phyloP scores from a whole-genome alignment of 345 rosid species.

The Turritis glabra region DNA sequence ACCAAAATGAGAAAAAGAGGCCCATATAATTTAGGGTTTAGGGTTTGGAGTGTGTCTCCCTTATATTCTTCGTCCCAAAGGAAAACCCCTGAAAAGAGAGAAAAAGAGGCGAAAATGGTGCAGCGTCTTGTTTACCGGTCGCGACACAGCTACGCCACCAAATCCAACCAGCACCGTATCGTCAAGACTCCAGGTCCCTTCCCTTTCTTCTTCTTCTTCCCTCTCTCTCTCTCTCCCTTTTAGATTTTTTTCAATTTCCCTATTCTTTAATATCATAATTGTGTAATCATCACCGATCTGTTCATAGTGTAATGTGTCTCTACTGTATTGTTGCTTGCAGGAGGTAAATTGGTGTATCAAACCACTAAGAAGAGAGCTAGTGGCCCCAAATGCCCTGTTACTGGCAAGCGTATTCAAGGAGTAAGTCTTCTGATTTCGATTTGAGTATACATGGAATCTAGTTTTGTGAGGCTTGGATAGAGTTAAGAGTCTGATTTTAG shows the following conservation, averaged over 20 bases:
- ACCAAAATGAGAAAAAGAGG: neutral
- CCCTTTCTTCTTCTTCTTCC: neutral
- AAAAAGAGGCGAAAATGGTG: slow-evolving; percentile 51
- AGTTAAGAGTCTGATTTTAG: neutral
- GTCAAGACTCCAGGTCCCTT: slow-evolving; percentile 60
- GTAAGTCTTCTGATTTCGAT: slow-evolving; percentile 40
- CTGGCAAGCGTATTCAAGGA: slow-evolving; percentile 78
- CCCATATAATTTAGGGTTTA: slow-evolving; percentile 2
- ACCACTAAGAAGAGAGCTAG: slow-evolving; percentile 75
- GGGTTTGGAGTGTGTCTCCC: neutral
- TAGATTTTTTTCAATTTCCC: neutral
- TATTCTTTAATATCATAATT: neutral
- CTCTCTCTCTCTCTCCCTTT: neutral
- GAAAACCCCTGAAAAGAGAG: slow-evolving; percentile 11
- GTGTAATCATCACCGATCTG: neutral
- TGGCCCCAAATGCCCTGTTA: slow-evolving; percentile 73
- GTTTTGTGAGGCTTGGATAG: neutral
- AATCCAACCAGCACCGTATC: slow-evolving; percentile 66
- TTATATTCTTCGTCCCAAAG: slow-evolving; percentile 1
- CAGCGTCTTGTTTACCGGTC: slow-evolving; percentile 66
- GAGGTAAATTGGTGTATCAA: slow-evolving; percentile 77
- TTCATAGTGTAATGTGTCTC: neutral
- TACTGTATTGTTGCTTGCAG: slow-evolving; percentile 32
- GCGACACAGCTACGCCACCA: slow-evolving; percentile 79
- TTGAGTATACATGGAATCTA: neutral